phyloP scores from a whole-genome alignment of 2,329 filamentous ascomycete species.

The Penicillium sp. region DNA sequence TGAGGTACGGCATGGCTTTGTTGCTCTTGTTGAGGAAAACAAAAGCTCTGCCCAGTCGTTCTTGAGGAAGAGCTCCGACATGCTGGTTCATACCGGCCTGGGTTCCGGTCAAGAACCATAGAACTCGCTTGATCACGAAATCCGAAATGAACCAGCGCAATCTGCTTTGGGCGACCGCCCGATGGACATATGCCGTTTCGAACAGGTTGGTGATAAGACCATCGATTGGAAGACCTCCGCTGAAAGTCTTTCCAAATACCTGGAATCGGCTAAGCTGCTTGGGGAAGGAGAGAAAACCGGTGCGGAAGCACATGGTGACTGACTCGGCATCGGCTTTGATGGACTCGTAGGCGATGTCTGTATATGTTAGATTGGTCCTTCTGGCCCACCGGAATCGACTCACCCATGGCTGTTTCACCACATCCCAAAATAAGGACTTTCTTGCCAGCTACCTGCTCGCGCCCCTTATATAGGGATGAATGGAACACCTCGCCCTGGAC shows the following conservation, averaged over 20 bases:
- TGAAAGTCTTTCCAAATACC: conserved; percentile 12
- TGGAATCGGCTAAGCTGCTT: conserved; percentile 16
- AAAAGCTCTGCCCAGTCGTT: conserved; percentile 12
- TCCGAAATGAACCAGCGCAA: conserved; percentile 13
- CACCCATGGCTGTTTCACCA: conserved; percentile 18
- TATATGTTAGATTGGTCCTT: not conserved
- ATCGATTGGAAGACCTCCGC: conserved; percentile 14
- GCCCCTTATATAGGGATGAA: conserved; percentile 12
- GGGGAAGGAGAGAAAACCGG: conserved; percentile 14
- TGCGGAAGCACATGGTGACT: conserved; percentile 16
- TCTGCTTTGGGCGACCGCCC: conserved; percentile 9
- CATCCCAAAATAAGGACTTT: conserved; percentile 14
- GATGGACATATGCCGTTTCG: conserved; percentile 14
- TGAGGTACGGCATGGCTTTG: conserved; percentile 18
- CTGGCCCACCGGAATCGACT: not conserved
- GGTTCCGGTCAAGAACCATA: conserved; percentile 15
- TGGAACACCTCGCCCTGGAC: conserved; percentile 14
- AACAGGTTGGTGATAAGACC: conserved; percentile 16
- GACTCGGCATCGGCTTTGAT: conserved; percentile 15
- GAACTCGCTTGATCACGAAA: conserved; percentile 14
- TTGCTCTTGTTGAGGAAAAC: conserved; percentile 17
- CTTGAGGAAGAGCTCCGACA: conserved; percentile 11
- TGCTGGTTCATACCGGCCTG: conserved; percentile 16
- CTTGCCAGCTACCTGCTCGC: conserved; percentile 12
- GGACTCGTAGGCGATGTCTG: conserved; percentile 18